Evolutionary conservation across 768 basidiomycete genomes (phyloP).

Genomic region (Lactarius tabidus): DNA sequence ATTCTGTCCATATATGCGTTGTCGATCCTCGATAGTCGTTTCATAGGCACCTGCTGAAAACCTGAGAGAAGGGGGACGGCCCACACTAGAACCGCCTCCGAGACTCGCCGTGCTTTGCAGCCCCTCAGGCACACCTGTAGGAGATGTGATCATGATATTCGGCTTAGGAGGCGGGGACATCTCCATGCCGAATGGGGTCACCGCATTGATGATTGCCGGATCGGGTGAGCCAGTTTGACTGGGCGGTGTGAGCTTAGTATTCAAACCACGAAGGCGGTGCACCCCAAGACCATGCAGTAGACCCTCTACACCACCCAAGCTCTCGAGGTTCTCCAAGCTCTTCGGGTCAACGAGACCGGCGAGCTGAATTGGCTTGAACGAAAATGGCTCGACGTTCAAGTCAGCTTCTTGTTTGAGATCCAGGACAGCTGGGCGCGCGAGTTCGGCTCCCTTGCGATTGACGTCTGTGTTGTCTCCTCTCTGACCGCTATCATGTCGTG

Average conservation of each 20-base stretch:
- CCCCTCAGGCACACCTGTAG: constrained; percentile 32
- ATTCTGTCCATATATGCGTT: constrained; percentile 51
- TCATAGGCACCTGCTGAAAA: constrained; percentile 28
- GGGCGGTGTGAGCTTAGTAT: background rate
- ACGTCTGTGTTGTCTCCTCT: constrained; percentile 24
- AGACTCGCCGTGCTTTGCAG: constrained; percentile 19
- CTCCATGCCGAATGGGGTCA: constrained; percentile 23
- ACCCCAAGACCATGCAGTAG: constrained; percentile 75
- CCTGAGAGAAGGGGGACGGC: background rate
- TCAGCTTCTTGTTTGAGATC: constrained; percentile 41
- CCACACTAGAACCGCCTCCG: background rate
- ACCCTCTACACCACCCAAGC: constrained; percentile 65
- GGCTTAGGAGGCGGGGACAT: constrained; percentile 30
- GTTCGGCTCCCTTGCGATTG: constrained; percentile 12
- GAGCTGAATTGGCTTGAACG: constrained; percentile 65
- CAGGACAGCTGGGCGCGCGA: constrained; percentile 29
- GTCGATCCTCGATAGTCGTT: constrained; percentile 41
- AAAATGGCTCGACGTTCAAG: constrained; percentile 67
- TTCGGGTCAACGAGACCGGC: constrained; percentile 92
- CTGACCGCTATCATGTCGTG: constrained; percentile 25
- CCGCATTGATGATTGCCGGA: background rate
- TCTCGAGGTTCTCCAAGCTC: constrained; percentile 56
- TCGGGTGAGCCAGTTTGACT: constrained; percentile 10
- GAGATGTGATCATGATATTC: constrained; percentile 40
- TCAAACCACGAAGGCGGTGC: constrained; percentile 46